Evolutionary conservation across 106 monocot species (phyloP), one percentile per base, ranked within the genome.

Genomic region (Allium fistulosum): DNA sequence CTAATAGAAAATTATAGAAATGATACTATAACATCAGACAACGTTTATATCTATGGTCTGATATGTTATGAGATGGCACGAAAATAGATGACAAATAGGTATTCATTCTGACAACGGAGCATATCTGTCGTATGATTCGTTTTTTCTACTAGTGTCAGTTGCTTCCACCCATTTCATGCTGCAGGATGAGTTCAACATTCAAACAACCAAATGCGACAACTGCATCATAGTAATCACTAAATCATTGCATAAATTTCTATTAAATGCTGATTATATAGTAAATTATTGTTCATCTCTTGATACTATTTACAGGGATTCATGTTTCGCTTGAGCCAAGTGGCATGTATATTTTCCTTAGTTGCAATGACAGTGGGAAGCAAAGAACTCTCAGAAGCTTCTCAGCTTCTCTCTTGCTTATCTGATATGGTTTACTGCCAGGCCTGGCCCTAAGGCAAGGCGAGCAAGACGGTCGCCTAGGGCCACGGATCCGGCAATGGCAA

Each of bases 131-230:
- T n/a, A n/a, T n/a, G n/a, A n/a, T n/a, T n/a, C n/a, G n/a, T n/a
- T n/a, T n/a, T n/a, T n/a, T n/a, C n/a, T n/a, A n/a, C n/a, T n/a
- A n/a, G n/a, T n/a, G n/a, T 95, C 91, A 9, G 95, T 95, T 55
- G 88, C 95, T 49, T 95, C 94, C 16, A 95, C 95, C 59, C 85
- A 90, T n/a, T 95, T 88, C 81, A 63, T 95, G 75, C 85, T 95
- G 65, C 95, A 95, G 78, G 91, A 91, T 68, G 95, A 91, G 74
- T 91, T 95, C 80, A 95, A 95, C 67, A 88, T 95, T 53, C 88
- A 91, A 76, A 95, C 91, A 46, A 95, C 95, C 51, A 74, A 91
- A 61, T 95, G 91, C 49, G 91, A 95, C 69, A 95, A 91, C 81
- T 95, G 88, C 88, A 95, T 95, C 70, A 88, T 95, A 73, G 88